These are phyloP conservation scores for Clavispora asparagi DNA, from an alignment of 805 yeast genomes.

Conservation along the genomic window DNA sequence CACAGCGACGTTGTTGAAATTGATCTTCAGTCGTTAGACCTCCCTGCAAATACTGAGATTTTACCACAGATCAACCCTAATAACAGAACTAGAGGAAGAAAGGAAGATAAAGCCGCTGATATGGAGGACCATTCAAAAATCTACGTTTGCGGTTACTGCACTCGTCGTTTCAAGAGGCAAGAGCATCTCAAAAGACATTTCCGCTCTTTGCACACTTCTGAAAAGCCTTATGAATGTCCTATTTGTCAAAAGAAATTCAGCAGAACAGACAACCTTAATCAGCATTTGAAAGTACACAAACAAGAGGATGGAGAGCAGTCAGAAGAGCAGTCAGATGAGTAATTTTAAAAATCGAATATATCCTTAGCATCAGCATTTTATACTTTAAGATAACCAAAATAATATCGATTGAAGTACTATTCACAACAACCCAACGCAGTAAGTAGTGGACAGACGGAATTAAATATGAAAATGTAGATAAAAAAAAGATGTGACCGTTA, in stretches of 20 bases:
- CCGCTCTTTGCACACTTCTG: constrained; percentile 67
- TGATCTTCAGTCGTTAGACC: constrained; percentile 33
- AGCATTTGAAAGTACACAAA: constrained; percentile 58
- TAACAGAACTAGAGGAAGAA: constrained; percentile 53
- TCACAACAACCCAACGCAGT: not conserved
- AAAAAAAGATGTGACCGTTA: not conserved
- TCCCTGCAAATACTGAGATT: constrained; percentile 36
- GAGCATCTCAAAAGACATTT: constrained; percentile 75
- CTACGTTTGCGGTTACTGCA: constrained; percentile 60
- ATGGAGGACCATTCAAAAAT: constrained; percentile 45
- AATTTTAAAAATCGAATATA: not conserved
- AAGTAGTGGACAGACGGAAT: not conserved
- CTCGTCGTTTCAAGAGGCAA: constrained; percentile 64
- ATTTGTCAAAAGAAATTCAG: constrained; percentile 62
- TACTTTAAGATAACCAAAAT: not conserved
- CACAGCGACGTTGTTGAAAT: constrained; percentile 33
- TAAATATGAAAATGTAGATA: not conserved
- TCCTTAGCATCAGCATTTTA: not conserved
- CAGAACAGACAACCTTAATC: constrained; percentile 60
- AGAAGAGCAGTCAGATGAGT: constrained; percentile 1
- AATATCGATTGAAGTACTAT: not conserved
- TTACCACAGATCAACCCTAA: constrained; percentile 30
- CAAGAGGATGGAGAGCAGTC: constrained; percentile 10
- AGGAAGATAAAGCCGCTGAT: constrained; percentile 58
- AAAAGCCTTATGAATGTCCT: constrained; percentile 62